Base-by-base conservation (phyloP, 1,139 yeast genomes). In the Debaryomyces subglobosus region DNA sequence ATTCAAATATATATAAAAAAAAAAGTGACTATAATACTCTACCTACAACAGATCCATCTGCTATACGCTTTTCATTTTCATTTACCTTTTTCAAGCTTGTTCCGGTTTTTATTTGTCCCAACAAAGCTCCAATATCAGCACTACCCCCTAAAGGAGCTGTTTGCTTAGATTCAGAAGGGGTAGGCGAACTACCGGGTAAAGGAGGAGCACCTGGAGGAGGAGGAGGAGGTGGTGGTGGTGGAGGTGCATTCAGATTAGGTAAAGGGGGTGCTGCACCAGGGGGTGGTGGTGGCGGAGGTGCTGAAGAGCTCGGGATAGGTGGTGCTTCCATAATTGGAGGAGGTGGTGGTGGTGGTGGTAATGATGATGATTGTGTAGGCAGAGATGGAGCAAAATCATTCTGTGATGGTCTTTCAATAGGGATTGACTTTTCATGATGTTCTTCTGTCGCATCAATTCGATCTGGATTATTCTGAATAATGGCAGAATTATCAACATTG, bases 61-160 rank as follows among this genome's bases (percentile, higher is more conserved):
- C 66, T 47, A 78, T 67, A 44, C 71, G 65, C 62, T 81, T 75
- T 56, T 79, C 69, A 44, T 67, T 62, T 34, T 71, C 74, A 53
- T 72, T 74, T 4, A 82, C 86, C 57, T 71, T 80, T 53, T 69
- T 74, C 55, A 82, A 71, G 1, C 77, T 50, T 45, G 63, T 70
- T 20, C 87, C 87, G 3, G 74, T 76, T n/a, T 75, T 74, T 50
- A 82, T 82, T 58, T 82, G 85, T 7, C 84, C 83, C 42, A 82
- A 69, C 39, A 82, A 68, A 0, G 82, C 81, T 20, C 72, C 65
- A 39, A 80, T 69, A 48, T 71, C 65, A 4, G 69, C 62, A 0
- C 71, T 74, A 1, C 64, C 60, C 2, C 63, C 50, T 13, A 13
- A 15, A 8, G 34, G 20, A 1, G 62, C 43, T 9, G 67, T 54